These are phyloP conservation scores for Dorcoceras hygrometricum DNA, from an alignment of 257 asterid species.

Conservation along the genomic window DNA sequence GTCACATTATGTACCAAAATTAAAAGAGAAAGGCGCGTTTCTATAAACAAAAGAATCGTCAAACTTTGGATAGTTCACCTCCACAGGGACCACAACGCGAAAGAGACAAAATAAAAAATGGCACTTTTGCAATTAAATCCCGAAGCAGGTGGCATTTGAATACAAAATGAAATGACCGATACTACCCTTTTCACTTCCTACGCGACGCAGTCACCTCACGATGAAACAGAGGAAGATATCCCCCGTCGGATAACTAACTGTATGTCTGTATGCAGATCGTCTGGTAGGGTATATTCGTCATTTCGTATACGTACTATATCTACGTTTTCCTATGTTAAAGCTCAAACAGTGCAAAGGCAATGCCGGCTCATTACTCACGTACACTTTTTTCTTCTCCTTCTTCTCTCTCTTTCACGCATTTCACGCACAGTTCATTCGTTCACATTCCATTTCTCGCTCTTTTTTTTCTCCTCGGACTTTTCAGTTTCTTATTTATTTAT, in stretches of 20 bases:
- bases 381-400: slow-evolving; percentile 4
- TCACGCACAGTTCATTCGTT: slow-evolving; percentile 1
- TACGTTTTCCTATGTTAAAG: slow-evolving; percentile 13
- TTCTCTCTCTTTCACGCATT: slow-evolving; percentile 32
- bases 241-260: background rate
- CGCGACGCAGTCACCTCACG: slow-evolving; percentile 17
- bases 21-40: slow-evolving; percentile 1
- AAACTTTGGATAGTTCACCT: slow-evolving; percentile 34
- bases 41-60: slow-evolving; percentile 23
- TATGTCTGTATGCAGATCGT: background rate
- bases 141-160: background rate
- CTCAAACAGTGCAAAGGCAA: slow-evolving; percentile 16
- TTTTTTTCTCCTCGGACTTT: slow-evolving; percentile 27
- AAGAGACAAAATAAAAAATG: slow-evolving; percentile 12
- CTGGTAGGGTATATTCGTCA: slow-evolving; percentile 34
- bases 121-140: background rate
- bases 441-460: slow-evolving; percentile 22
- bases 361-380: slow-evolving; percentile 27
- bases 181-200: slow-evolving; percentile 17
- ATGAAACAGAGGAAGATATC: slow-evolving; percentile 10
- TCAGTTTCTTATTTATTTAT: slow-evolving; percentile 29
- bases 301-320: background rate
- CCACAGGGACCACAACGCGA: slow-evolving; percentile 17
- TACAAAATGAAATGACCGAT: background rate
- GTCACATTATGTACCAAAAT: slow-evolving; percentile 26